Conservation (phyloP, 352 stramenopile species). For the Peronospora tabacina region DNA sequence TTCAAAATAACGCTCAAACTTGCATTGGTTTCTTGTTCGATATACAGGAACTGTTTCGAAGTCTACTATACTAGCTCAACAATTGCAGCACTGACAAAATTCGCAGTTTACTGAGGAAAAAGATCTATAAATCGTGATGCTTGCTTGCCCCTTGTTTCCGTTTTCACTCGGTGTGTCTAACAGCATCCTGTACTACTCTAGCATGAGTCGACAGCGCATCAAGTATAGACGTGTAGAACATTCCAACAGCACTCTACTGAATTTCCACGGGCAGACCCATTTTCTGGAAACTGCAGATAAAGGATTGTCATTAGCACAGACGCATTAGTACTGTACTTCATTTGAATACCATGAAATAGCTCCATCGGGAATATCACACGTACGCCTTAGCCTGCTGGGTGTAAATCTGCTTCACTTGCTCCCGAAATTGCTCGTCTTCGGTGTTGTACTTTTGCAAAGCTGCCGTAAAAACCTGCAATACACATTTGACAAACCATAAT, state of each 20-base stretch:
- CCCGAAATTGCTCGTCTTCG: slow-evolving; percentile 54
- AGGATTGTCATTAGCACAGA: background rate
- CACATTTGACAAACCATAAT: background rate
- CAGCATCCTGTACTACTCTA: background rate
- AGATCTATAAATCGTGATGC: background rate
- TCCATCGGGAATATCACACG: slow-evolving; percentile 13
- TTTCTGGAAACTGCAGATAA: slow-evolving; percentile 49
- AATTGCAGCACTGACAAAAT: slow-evolving; percentile 7
- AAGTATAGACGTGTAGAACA: background rate
- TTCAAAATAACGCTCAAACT: slow-evolving; percentile 17
- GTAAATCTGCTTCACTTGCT: slow-evolving; percentile 69
- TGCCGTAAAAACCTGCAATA: slow-evolving; percentile 47
- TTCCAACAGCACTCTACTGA: slow-evolving; percentile 22
- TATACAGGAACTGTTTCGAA: background rate
- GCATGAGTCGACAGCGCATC: slow-evolving; percentile 9
- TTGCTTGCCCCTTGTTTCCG: background rate
- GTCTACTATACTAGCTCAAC: background rate
- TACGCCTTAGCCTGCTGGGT: slow-evolving; percentile 58
- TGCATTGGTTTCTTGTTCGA: slow-evolving; percentile 12
- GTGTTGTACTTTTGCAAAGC: slow-evolving; percentile 63
- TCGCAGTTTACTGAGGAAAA: background rate
- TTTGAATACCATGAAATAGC: background rate
- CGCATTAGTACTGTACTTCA: slow-evolving; percentile 2
- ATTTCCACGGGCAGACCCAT: slow-evolving; percentile 56
- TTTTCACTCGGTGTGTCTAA: slow-evolving; percentile 3